Evolutionary conservation across 140 eudicot species (phyloP).

Genomic region (Anethum foeniculum): DNA sequence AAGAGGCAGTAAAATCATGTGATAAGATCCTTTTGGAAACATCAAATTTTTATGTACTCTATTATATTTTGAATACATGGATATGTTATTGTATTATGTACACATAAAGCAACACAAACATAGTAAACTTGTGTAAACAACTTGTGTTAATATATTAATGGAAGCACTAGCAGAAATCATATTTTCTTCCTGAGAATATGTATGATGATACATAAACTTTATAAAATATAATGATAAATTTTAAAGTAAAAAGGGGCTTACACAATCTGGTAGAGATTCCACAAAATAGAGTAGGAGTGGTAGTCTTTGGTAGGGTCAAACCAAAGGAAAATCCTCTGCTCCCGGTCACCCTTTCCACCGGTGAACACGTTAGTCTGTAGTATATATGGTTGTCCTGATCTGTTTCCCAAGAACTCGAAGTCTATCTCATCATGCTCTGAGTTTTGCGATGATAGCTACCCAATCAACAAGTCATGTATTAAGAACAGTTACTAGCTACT

Average conservation of each 20-base stretch:
- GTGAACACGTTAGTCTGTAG: slow-evolving; percentile 66
- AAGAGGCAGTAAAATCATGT: not conserved
- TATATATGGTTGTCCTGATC: slow-evolving; percentile 65
- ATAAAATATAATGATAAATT: not conserved
- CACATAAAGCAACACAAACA: not conserved
- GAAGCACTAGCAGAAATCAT: not conserved
- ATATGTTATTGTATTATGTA: not conserved
- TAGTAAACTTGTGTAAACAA: not conserved
- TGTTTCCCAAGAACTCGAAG: slow-evolving; percentile 66
- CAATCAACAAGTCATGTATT: not conserved
- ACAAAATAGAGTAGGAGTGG: slow-evolving; percentile 55
- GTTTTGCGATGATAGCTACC: slow-evolving; percentile 57
- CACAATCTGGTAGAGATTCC: slow-evolving; percentile 72
- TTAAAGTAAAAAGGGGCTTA: slow-evolving; percentile 15
- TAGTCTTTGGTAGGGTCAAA: slow-evolving; percentile 57
- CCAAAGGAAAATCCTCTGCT: slow-evolving; percentile 63
- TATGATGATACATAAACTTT: not conserved
- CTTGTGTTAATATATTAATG: not conserved
- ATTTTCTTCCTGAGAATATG: not conserved
- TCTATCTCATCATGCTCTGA: slow-evolving; percentile 66
- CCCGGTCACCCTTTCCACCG: slow-evolving; percentile 67
- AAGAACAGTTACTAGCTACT: not conserved
- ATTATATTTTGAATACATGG: too few relatives aligned
- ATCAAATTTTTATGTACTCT: not conserved
- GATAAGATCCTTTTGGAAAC: not conserved